phyloP scores from a whole-genome alignment of 1,284 basidiomycete species.

The Flammula alnicola region DNA sequence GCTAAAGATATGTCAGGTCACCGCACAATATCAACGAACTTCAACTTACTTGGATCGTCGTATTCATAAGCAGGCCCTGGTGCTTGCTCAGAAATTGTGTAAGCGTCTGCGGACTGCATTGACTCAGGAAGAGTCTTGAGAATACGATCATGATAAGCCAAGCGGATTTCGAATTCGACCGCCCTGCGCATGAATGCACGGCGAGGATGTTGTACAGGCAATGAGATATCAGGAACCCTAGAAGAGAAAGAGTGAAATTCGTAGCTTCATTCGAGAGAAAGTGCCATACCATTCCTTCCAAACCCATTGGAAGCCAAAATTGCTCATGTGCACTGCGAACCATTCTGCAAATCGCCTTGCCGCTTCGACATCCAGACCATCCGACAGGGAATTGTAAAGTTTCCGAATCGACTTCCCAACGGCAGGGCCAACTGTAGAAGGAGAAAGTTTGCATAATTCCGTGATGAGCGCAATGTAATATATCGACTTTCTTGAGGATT shows the following conservation, averaged over 20 bases:
- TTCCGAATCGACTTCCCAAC: slow-evolving; percentile 94
- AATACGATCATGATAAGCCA: slow-evolving; percentile 95
- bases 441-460: slow-evolving; percentile 92
- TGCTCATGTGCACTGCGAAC: slow-evolving; percentile 96
- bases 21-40: background rate
- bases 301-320: slow-evolving; percentile 99
- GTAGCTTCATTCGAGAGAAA: background rate
- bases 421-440: slow-evolving; percentile 91
- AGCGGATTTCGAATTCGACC: slow-evolving; percentile 87
- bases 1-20: slow-evolving; percentile 41
- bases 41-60: slow-evolving; percentile 67
- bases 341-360: slow-evolving; percentile 87
- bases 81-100: slow-evolving; percentile 72
- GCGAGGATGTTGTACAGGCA: slow-evolving; percentile 81
- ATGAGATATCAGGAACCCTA: slow-evolving; percentile 85
- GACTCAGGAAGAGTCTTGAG: slow-evolving; percentile 85
- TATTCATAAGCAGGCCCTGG: slow-evolving; percentile 88
- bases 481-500: slow-evolving; percentile 76
- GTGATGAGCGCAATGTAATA: slow-evolving; percentile 92
- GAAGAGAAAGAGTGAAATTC: background rate
- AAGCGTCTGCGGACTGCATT: slow-evolving; percentile 71
- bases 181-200: slow-evolving; percentile 88
- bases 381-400: slow-evolving; percentile 76
- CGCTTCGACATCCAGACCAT: slow-evolving; percentile 87
- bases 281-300: slow-evolving; percentile 95